Conservation (phyloP, 78 protist genomes). For the slime mould (Dictyostelium discoideum) region DNA sequence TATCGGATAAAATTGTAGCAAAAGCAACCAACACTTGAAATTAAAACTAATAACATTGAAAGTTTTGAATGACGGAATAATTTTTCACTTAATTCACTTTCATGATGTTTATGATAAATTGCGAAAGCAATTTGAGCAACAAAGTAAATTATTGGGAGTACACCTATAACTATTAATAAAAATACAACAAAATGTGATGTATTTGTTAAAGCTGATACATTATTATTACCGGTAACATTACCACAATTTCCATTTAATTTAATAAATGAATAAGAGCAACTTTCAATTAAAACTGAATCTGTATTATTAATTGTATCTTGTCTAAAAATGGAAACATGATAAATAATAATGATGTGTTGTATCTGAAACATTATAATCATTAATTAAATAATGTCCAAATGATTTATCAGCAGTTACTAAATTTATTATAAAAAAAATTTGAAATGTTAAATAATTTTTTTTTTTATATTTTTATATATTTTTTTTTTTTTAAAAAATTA, state of each 20-base stretch:
- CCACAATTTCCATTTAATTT: neutral
- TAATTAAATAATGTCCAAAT: neutral
- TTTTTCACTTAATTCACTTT: neutral
- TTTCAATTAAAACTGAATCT: neutral
- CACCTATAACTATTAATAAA: neutral
- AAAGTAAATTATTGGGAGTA: neutral
- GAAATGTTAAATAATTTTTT: no score
- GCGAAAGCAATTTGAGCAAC: neutral
- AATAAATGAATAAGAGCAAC: neutral
- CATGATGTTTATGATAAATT: neutral
- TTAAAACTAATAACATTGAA: neutral
- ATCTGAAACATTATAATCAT: neutral
- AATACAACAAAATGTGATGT: neutral
- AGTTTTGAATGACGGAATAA: neutral
- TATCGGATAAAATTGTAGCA: neutral
- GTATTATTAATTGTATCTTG: neutral
- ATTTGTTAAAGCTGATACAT: neutral
- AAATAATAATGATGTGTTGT: neutral
- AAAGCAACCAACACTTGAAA: neutral
- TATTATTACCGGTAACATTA: neutral
- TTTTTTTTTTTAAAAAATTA: no score
- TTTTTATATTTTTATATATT: no score
- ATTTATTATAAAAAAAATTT: no score
- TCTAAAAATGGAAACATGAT: neutral
- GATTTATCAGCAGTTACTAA: neutral